Evolutionary conservation across 2,329 filamentous ascomycete genomes (phyloP), one percentile per base, ranked within the genome.

Genomic region (Bimuria novae-zelandiae): DNA sequence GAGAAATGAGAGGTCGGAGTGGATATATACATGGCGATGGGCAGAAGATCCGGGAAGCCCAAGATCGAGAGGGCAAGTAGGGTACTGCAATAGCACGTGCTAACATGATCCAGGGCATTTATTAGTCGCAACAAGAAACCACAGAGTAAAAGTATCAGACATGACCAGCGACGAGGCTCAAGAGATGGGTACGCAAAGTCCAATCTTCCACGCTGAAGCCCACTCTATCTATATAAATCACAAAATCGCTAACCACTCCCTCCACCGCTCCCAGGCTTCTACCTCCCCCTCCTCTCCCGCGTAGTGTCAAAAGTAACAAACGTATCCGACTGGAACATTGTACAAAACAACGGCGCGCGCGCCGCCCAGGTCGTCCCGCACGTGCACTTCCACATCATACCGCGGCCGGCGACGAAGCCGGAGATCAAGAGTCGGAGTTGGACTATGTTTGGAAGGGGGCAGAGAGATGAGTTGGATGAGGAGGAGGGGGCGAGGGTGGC

Each of bases 381-480:
- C 73, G 88, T 95, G 43, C 93, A 99, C 74, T 97, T 95, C 72
- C 94, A 99, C 65, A 83, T 97, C 47, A 95, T 99, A 29, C 93
- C 93, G 0, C 79, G 93, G 32, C 92, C 92, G 32, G 74, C 67
- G 19, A 78, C 79, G 12, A 70, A 71, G 63, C 71, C 73, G 0
- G 85, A 89, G 49, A 72, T 79, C 30, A 76, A 77, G 52, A 76
- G 74, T 62, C 83, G 82, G 77, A 86, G 85, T 69, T 92, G 91
- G 76, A 90, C 87, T 41, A 92, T 92, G 89, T 93, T 93, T 77
- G 90, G 89, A 1, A 76, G 87, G 12, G 90, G 90, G 0, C 79
- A 82, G 68, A 77, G 90, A 50, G 84, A 87, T 59, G 89, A 93
- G 56, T 68, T 93, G 50, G 89, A 92, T 63, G 89, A 92, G 33